Conservation (phyloP, 2,329 filamentous ascomycete species). For the Chaetomiaceae sp. region DNA sequence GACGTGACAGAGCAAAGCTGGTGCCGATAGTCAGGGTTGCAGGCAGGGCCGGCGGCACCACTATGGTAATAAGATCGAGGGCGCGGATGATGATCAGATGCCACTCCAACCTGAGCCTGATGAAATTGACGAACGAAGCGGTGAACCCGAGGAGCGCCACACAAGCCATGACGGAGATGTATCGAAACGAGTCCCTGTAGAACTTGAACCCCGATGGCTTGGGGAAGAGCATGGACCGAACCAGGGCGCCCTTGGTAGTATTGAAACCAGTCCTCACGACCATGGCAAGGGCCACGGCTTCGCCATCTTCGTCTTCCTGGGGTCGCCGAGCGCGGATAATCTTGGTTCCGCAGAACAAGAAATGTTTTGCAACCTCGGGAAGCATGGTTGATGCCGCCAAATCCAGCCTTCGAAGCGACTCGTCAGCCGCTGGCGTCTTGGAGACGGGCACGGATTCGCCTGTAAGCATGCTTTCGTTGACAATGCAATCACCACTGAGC, state of each 20-base stretch:
- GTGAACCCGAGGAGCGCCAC: conserved; percentile 84
- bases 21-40: conserved; percentile 95
- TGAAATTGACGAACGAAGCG: conserved; percentile 88
- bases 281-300: conserved; percentile 86
- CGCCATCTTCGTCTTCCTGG: conserved; percentile 77
- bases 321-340: conserved; percentile 86
- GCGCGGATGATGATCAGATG: conserved; percentile 88
- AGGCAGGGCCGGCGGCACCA: conserved; percentile 89
- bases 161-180: conserved; percentile 92
- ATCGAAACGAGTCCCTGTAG: conserved; percentile 94
- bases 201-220: conserved; percentile 99
- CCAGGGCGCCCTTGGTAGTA: conserved; percentile 91
- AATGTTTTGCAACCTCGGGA: conserved; percentile 78
- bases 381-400: conserved; percentile 76
- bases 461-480: conserved; percentile 99
- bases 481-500: conserved; percentile 90
- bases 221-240: conserved; percentile 96
- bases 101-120: conserved; percentile 78
- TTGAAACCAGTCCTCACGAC: conserved; percentile 94
- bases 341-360: conserved; percentile 92
- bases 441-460: conserved; percentile 96
- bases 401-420: conserved; percentile 70
- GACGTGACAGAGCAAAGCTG: conserved; percentile 81
- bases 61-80: conserved; percentile 93
- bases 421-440: conserved; percentile 78